phyloP scores from a whole-genome alignment of 2,329 filamentous ascomycete genomes.

The Trichoderma lentiforme region DNA sequence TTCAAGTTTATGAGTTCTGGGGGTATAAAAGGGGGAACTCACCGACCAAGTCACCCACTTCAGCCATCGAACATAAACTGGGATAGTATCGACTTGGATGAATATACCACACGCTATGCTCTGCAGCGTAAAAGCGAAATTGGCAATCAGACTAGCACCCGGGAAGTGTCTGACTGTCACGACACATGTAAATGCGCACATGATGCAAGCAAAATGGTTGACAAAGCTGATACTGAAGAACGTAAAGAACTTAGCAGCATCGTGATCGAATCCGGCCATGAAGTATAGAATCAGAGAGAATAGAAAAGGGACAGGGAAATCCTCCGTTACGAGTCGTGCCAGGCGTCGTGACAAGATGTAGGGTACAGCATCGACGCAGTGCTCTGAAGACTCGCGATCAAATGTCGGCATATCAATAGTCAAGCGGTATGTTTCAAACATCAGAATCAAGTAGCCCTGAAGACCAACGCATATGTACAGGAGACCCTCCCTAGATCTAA shows the following conservation, averaged over 20 bases:
- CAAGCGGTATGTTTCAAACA: constrained; percentile 73
- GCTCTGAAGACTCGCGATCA: constrained; percentile 71
- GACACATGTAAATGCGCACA: constrained; percentile 66
- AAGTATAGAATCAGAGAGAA: constrained; percentile 74
- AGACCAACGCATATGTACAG: constrained; percentile 69
- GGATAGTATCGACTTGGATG: constrained; percentile 68
- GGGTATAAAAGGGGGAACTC: constrained; percentile 25
- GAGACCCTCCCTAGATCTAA: constrained; percentile 69
- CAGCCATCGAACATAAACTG: constrained; percentile 74
- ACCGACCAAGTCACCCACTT: constrained; percentile 64
- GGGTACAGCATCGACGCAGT: constrained; percentile 65
- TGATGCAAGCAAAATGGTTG: constrained; percentile 71
- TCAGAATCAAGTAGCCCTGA: constrained; percentile 72
- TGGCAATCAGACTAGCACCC: constrained; percentile 67
- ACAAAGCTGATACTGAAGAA: constrained; percentile 68
- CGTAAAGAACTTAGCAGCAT: constrained; percentile 63
- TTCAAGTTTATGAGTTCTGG: not conserved
- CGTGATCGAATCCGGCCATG: constrained; percentile 69
- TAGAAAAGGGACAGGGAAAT: constrained; percentile 67
- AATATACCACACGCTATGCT: constrained; percentile 75
- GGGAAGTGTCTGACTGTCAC: constrained; percentile 64
- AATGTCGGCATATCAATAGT: constrained; percentile 73
- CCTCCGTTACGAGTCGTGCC: constrained; percentile 66
- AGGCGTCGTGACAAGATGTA: constrained; percentile 69
- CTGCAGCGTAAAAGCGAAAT: constrained; percentile 69